Evolutionary conservation across 169 alveolate genomes (phyloP), one percentile per base, ranked within the genome.

Genomic region (Cryptosporidium sp.): DNA sequence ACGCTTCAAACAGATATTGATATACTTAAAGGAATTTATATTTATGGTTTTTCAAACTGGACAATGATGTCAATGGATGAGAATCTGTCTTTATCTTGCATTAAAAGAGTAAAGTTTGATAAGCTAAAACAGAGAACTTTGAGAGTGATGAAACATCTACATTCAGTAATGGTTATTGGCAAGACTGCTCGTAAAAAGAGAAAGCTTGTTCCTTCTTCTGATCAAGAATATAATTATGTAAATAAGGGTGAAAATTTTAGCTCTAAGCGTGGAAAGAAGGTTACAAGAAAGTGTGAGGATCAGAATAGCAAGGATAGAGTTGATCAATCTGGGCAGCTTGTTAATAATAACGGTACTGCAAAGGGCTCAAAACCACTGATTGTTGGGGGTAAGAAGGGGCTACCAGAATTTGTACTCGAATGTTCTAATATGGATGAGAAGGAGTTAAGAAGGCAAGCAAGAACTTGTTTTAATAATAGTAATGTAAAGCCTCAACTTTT

Each of bases 41-140:
- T 93, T 33, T 94, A 95, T 68, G 98, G 98, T 12, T 96, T 93
- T 74, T 96, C 97, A 18, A 91, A 96, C 65, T 94, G 97, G 96
- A 94, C 96, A 73, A 94, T 93, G 70, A 93, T 93, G 92, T 93
- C 96, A 67, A 69, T 93, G 84, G 97, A 94, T 71, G 93, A 91
- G 55, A 86, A 92, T 31, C 84, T 93, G 62, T 93, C 95, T 69
- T 84, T 93, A 2, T 94, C 92, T 1, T 94, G 91, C 21, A 86
- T 94, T 58, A 86, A 92, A 65, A 92, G 91, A 55, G 71, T 93
- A 65, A 95, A 94, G 61, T 93, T 93, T 62, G 97, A 95, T 29
- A 91, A 93, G 69, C 87, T 94, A 16, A 95, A 95, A 70, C 71
- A 91, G 84, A 85, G 96, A 50, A 91, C 96, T 33, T 85, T 93